Percentiles rank a stretch among this genome's conserved stretches.
Evolutionary conservation across 177 flowering plant species (phyloP).

Genomic region (Vitis hybrid): DNA sequence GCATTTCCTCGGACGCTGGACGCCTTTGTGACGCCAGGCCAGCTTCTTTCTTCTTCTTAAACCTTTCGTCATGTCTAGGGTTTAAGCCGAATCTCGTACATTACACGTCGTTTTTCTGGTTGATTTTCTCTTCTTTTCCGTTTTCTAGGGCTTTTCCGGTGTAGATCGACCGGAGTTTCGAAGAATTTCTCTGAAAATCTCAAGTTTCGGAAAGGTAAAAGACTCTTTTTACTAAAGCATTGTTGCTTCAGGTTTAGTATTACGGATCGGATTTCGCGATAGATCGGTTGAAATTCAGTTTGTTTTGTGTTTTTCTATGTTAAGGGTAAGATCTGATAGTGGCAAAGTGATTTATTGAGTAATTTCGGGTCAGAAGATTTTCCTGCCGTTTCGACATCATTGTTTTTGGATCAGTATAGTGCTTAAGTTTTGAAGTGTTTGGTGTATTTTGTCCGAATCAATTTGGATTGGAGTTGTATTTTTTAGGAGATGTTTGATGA

Average conservation of each 20-base stretch:
- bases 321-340: too few relatives aligned
- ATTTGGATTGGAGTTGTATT: background rate
- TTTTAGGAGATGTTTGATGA: background rate
- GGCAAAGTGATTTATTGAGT: too few relatives aligned
- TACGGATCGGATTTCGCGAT: background rate
- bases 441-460: background rate
- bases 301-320: too few relatives aligned
- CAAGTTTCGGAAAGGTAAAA: background rate
- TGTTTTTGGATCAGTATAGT: background rate
- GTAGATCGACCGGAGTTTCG: conserved; percentile 10
- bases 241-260: conserved; percentile 8
- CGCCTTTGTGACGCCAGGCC: too few relatives aligned
- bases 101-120: background rate
- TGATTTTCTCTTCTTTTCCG: background rate
- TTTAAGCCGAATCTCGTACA: conserved; percentile 5
- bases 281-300: too few relatives aligned
- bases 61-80: conserved; percentile 4
- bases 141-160: background rate
- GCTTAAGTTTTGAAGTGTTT: background rate
- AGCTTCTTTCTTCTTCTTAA: background rate
- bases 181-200: background rate
- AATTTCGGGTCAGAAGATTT: too few relatives aligned
- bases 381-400: too few relatives aligned
- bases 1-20: too few relatives aligned
- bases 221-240: background rate